Conservation (phyloP, 2,329 filamentous ascomycete species). For the Phoma sp. region DNA sequence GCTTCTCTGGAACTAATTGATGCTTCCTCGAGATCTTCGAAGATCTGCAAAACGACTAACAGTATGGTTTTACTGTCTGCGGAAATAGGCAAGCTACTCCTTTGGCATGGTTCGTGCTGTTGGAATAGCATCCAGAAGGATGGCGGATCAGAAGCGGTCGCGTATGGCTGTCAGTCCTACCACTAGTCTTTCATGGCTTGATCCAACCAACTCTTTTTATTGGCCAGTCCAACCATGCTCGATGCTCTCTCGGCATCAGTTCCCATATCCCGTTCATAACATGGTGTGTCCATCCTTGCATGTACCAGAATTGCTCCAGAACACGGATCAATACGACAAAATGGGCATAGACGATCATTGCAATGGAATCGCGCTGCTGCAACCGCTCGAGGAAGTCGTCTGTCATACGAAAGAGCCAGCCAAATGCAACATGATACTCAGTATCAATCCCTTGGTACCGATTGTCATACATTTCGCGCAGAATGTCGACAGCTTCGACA, state of each 20-base stretch:
- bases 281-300: conserved; percentile 41
- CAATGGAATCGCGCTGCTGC: conserved; percentile 29
- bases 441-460: conserved; percentile 31
- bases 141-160: not conserved
- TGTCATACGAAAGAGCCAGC: conserved; percentile 36
- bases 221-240: conserved; percentile 34
- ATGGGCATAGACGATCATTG: conserved; percentile 37
- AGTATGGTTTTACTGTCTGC: too few species aligned
- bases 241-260: conserved; percentile 26
- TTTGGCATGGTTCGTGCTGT: not conserved
- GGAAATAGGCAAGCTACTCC: not conserved
- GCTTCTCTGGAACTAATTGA: too few species aligned
- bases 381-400: conserved; percentile 34
- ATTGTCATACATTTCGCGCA: conserved; percentile 30
- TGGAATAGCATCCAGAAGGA: not conserved
- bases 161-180: not conserved
- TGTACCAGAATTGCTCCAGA: conserved; percentile 42
- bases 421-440: conserved; percentile 38
- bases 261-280: conserved; percentile 36
- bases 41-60: too few species aligned
- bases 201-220: conserved; percentile 34
- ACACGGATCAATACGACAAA: conserved; percentile 36
- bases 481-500: conserved; percentile 20
- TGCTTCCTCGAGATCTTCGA: too few species aligned
- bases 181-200: conserved; percentile 17